Base-by-base conservation (phyloP, 768 basidiomycete genomes). In the Trametes cingulata region DNA sequence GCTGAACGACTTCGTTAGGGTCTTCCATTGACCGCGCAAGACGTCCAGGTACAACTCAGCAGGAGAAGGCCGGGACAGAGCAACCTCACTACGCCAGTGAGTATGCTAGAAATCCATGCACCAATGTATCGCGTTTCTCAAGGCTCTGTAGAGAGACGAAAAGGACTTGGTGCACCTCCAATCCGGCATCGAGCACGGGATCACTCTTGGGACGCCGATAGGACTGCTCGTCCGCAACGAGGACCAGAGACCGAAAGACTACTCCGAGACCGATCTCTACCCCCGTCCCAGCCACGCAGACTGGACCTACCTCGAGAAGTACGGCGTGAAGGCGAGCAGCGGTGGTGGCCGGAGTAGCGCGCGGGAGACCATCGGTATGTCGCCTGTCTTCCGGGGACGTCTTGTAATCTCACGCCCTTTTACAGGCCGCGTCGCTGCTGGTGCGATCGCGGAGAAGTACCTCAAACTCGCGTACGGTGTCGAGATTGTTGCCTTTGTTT, bases 281-380 rank as follows among this genome's bases (percentile, higher is more conserved):
- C 97, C 97, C 33, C 88, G 97, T 20, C 97, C 97, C 27, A 93
- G 91, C 65, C 97, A 99, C 69, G 97, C 97, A 13, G 97, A 99
- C 74, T 97, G 90, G 74, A 99, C 97, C 15, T 99, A 99, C 75
- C 85, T 98, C 58, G 87, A 93, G 67, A 99, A 99, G 69, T 99
- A 98, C 71, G 95, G 95, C 29, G 75, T 98, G 73, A 98, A 98
- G 79, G 97, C 97, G 0, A 94, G 92, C 80, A 93, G 90, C 60
- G 97, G 97, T 37, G 97, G 97, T 47, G 97, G 97, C 6, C 81
- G 97, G 19, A 93, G 91, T 68, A 93, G 90, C 70, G 97, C 97
- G 42, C 86, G 97, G 25, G 97, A 99, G 77, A 98, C 97, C 25
- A 94, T 98, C 68, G 96, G 96, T 88, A 66, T 51, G 74, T 64